phyloP scores from a whole-genome alignment of 345 rosid species.

The Arabidopsis arenosa region DNA sequence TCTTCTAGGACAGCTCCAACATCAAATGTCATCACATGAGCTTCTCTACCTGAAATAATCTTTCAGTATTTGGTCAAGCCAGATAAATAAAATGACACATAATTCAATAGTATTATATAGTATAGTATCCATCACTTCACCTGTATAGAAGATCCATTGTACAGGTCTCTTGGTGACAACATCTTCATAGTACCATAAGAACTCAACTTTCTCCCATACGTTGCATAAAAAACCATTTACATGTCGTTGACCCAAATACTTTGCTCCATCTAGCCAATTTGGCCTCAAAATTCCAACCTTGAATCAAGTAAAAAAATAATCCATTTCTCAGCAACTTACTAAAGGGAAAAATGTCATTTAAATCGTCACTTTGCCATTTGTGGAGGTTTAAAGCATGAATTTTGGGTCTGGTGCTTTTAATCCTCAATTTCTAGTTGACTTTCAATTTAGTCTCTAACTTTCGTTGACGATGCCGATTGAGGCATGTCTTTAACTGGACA shows the following conservation, averaged over 20 bases:
- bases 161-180: conserved; percentile 68
- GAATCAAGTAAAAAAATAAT: not conserved
- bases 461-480: too few relatives aligned
- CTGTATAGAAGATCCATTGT: conserved; percentile 65
- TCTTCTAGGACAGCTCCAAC: conserved; percentile 70
- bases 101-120: not conserved
- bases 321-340: conserved; percentile 8
- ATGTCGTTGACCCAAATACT: conserved; percentile 58
- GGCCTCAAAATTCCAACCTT: conserved; percentile 72
- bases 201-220: conserved; percentile 69
- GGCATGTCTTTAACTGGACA: too few relatives aligned
- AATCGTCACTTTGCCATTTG: too few relatives aligned
- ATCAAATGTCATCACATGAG: conserved; percentile 75
- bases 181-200: conserved; percentile 71
- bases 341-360: too few relatives aligned
- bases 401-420: too few relatives aligned
- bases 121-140: conserved; percentile 37
- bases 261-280: conserved; percentile 69
- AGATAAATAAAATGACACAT: not conserved
- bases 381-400: too few relatives aligned
- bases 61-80: conserved; percentile 2
- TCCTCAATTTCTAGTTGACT: too few relatives aligned
- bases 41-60: conserved; percentile 48
- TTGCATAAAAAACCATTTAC: conserved; percentile 61
- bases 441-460: too few relatives aligned